Percentiles rank a stretch among this genome's conserved stretches.
Conservation (phyloP, 192 early-diverging fungal species). For the Coemansia javaensis region DNA sequence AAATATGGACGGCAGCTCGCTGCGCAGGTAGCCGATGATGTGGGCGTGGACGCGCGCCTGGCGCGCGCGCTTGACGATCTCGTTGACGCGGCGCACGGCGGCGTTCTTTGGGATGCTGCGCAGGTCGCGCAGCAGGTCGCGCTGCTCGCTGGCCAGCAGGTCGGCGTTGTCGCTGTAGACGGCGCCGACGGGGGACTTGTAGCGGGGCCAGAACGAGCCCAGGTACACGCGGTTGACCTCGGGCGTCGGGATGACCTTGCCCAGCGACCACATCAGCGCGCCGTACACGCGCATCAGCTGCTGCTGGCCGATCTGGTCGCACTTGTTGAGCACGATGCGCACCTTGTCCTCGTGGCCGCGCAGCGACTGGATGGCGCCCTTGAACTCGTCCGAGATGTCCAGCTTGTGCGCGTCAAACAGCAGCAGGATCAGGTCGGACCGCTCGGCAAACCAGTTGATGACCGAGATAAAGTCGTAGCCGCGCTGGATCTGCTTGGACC, state of each 20-base stretch:
- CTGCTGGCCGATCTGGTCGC: conserved; percentile 79
- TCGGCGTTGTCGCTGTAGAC: conserved; percentile 65
- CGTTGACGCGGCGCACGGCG: conserved; percentile 79
- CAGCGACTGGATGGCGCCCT: conserved; percentile 67
- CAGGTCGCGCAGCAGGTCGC: conserved; percentile 71
- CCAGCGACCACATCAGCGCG: conserved; percentile 89
- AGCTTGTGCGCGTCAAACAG: conserved; percentile 88
- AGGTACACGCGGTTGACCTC: conserved; percentile 86
- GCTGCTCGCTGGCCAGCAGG: conserved; percentile 69
- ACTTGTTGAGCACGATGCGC: conserved; percentile 81
- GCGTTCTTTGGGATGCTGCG: conserved; percentile 73
- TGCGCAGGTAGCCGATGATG: conserved; percentile 76
- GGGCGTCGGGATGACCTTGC: conserved; percentile 80
- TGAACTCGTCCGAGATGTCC: conserved; percentile 89
- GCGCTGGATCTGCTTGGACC: conserved; percentile 80
- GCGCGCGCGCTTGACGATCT: conserved; percentile 82
- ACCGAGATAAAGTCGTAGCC: conserved; percentile 77
- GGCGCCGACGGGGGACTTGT: conserved; percentile 57
- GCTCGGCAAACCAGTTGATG: conserved; percentile 82
- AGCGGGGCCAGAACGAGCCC: conserved; percentile 73
- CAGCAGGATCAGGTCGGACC: conserved; percentile 76
- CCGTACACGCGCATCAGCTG: conserved; percentile 90
- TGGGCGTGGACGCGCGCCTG: conserved; percentile 78
- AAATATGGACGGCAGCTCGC: conserved; percentile 79
- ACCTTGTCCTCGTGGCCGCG: conserved; percentile 85